Conservation (phyloP, 2,329 filamentous ascomycete species). For the Penicillium hesseltinei region DNA sequence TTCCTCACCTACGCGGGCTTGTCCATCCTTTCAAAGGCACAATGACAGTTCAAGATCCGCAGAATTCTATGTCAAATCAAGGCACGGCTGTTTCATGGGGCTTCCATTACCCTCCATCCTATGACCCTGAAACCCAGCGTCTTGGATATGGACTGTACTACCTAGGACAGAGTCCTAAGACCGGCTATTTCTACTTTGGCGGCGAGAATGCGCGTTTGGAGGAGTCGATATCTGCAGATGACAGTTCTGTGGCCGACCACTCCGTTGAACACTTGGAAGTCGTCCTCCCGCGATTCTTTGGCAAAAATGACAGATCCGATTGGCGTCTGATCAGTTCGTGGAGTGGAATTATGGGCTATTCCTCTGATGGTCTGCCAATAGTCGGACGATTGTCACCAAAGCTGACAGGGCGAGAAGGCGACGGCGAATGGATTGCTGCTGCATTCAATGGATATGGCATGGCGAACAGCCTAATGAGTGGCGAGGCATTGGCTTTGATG, state of each 20-base stretch:
- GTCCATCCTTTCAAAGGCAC: conserved; percentile 43
- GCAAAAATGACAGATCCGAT: background rate
- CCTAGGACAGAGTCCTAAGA: conserved; percentile 27
- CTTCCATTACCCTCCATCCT: conserved; percentile 28
- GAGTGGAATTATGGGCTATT: conserved; percentile 51
- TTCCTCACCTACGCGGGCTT: conserved; percentile 40
- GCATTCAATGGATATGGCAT: conserved; percentile 68
- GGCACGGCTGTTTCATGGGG: conserved; percentile 29
- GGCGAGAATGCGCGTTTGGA: conserved; percentile 25
- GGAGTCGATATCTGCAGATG: conserved; percentile 23
- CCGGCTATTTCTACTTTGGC: conserved; percentile 29
- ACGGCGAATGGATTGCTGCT: conserved; percentile 53
- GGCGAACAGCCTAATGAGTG: conserved; percentile 51
- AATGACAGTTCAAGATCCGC: conserved; percentile 45
- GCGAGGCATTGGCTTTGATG: conserved; percentile 29
- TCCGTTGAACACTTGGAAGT: conserved; percentile 21
- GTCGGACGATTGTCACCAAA: conserved; percentile 50
- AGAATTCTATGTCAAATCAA: conserved; percentile 17
- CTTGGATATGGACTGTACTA: conserved; percentile 27
- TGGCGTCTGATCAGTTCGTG: conserved; percentile 29
- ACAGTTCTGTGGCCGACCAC: conserved; percentile 17
- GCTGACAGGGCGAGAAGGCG: conserved; percentile 34
- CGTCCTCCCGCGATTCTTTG: conserved; percentile 24
- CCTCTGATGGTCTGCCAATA: conserved; percentile 50
- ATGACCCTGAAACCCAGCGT: conserved; percentile 17